Base-by-base conservation (phyloP, 2,329 filamentous ascomycete genomes). In the Metarhizium album region DNA sequence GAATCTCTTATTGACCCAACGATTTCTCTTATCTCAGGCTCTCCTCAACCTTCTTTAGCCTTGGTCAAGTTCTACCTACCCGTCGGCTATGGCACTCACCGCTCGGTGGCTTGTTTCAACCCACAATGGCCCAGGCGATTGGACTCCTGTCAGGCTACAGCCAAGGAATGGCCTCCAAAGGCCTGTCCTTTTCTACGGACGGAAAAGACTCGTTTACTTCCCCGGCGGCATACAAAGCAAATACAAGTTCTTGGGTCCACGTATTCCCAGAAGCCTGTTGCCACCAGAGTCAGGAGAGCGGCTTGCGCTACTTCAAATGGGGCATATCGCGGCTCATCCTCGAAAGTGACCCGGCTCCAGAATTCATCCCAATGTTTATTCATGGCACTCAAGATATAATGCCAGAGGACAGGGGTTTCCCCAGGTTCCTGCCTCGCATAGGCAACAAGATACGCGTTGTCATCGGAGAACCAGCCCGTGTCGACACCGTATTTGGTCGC, bases 241-340 rank as follows among this genome's bases (percentile, higher is more conserved):
- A 89, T 59, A 81, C 80, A 45, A 78, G 87, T 65, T 80, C 82
- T 43, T 98, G 93, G 93, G 74, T 98, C 3, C 93, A 98, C 67
- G 85, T 97, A 50, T 97, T 97, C 67, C 93, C 93, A 13, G 93
- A 98, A 69, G 93, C 90, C 46, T 89, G 87, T 67, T 89, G 95
- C 45, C 90, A 97, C 67, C 93, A 98, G 70, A 83, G 89, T 57
- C 79, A 85, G 1, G 73, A 82, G 42, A 82, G 83, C 59, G 81
- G 84, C 7, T 84, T 97, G 75, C 86, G 93, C 29, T 98, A 98
- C 70, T 97, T 97, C 79, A 96, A 95, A 72, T 98, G 93, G 93
- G 93, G 93, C 1, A 76, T 97, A 2, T 89, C 91, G 6, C 82
- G 93, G 2, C 76, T 97, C 52, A 93, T 98, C 52, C 80, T 98